Evolutionary conservation across 768 basidiomycete species (phyloP).

Genomic region (Mycena galericulata): DNA sequence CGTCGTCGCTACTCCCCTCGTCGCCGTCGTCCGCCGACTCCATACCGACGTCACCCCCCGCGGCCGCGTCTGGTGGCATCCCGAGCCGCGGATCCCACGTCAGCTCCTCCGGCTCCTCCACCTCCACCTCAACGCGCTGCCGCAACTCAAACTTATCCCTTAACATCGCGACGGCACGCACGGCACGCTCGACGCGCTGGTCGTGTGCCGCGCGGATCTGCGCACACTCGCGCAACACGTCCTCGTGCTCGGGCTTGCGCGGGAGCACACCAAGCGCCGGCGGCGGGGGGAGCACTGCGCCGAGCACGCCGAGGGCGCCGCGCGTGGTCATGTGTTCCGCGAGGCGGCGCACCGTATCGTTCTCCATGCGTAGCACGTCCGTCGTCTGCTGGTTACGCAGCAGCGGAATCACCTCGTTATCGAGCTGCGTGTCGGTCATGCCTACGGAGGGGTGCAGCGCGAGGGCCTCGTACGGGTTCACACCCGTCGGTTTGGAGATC

Average conservation of each 20-base stretch:
- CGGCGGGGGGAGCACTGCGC: slow-evolving; percentile 47
- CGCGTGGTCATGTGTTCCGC: slow-evolving; percentile 74
- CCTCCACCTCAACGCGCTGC: slow-evolving; percentile 81
- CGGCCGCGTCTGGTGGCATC: slow-evolving; percentile 32
- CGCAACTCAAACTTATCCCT: slow-evolving; percentile 87
- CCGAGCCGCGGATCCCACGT: slow-evolving; percentile 72
- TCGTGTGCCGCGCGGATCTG: slow-evolving; percentile 81
- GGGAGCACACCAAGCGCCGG: slow-evolving; percentile 38
- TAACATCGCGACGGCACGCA: slow-evolving; percentile 83
- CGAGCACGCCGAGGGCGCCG: slow-evolving; percentile 64
- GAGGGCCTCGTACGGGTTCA: slow-evolving; percentile 72
- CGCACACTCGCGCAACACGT: slow-evolving; percentile 74
- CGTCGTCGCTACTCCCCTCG: slow-evolving; percentile 53
- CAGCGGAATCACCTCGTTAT: slow-evolving; percentile 78
- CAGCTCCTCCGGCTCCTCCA: slow-evolving; percentile 83
- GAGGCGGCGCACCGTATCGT: slow-evolving; percentile 76
- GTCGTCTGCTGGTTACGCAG: slow-evolving; percentile 85
- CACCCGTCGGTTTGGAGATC: slow-evolving; percentile 17
- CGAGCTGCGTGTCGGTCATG: slow-evolving; percentile 75
- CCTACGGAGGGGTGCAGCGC: slow-evolving; percentile 71
- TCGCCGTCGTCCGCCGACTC: slow-evolving; percentile 43
- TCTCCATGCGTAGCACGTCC: slow-evolving; percentile 79
- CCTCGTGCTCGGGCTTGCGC: slow-evolving; percentile 66
- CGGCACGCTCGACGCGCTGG: slow-evolving; percentile 78
- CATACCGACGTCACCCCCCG: slow-evolving; percentile 40